phyloP scores from a whole-genome alignment of 305 asterid genomes.

The Coffea humblotiana region DNA sequence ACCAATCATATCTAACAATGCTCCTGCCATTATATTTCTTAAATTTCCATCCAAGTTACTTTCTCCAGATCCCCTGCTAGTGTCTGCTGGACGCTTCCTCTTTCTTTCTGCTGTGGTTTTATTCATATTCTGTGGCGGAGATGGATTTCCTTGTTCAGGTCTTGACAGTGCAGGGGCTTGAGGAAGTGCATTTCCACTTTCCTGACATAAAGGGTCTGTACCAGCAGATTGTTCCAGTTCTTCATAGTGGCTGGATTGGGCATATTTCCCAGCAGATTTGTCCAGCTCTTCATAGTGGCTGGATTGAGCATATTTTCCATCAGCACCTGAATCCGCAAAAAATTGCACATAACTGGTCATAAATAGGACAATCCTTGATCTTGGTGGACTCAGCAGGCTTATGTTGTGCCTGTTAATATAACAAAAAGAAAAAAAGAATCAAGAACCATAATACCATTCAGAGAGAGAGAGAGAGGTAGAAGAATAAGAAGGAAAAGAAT shows the following conservation, averaged over 20 bases:
- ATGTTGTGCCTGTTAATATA: conserved; percentile 53
- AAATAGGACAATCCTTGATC: conserved; percentile 80
- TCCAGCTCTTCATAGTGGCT: conserved; percentile 79
- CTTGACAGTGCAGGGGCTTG: conserved; percentile 46
- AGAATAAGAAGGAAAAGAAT: conserved; percentile 4
- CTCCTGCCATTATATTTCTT: conserved; percentile 52
- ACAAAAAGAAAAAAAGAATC: conserved; percentile 16
- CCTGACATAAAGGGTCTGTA: conserved; percentile 33
- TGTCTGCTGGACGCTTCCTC: conserved; percentile 65
- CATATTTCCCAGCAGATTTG: conserved; percentile 75
- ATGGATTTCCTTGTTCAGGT: conserved; percentile 35
- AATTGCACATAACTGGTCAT: conserved; percentile 68
- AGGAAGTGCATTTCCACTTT: conserved; percentile 39
- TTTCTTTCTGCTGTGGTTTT: conserved; percentile 54
- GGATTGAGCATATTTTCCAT: conserved; percentile 90
- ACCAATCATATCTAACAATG: conserved; percentile 57
- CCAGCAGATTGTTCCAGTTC: conserved; percentile 47
- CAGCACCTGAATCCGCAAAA: conserved; percentile 83
- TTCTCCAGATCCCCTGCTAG: conserved; percentile 42
- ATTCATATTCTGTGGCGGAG: conserved; percentile 36
- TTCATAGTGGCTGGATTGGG: conserved; percentile 91
- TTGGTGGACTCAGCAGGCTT: conserved; percentile 62
- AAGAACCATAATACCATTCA: not conserved
- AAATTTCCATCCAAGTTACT: conserved; percentile 44
- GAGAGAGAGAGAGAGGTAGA: not conserved